Evolutionary conservation across 768 basidiomycete species (phyloP).

Genomic region (Serendipita indica): DNA sequence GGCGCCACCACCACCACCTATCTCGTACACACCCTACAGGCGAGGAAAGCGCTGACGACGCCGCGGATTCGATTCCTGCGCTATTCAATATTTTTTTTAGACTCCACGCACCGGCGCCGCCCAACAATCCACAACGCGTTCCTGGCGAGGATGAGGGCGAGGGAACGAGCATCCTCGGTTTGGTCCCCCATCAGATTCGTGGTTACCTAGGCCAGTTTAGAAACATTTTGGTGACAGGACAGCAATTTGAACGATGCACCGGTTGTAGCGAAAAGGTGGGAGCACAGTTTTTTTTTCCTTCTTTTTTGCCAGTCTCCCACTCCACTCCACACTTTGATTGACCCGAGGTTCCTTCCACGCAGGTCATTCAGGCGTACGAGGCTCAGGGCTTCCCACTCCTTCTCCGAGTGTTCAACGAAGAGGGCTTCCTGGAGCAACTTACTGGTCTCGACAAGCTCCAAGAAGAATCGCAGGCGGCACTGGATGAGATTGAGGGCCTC

Average conservation of each 20-base stretch:
- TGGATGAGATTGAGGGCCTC: constrained; percentile 54
- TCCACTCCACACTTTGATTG: too few relatives aligned
- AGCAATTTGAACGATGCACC: constrained; percentile 76
- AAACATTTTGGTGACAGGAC: constrained; percentile 69
- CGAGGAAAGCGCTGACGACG: neutral
- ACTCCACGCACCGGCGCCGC: constrained; percentile 56
- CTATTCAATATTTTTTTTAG: constrained; percentile 22
- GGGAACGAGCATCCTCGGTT: constrained; percentile 49
- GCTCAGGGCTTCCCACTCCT: constrained; percentile 68
- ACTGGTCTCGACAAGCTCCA: constrained; percentile 71
- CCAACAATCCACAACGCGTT: constrained; percentile 21
- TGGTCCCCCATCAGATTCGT: constrained; percentile 87
- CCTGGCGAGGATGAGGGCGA: constrained; percentile 11
- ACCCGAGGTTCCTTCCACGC: too few relatives aligned
- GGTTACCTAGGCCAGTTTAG: constrained; percentile 82
- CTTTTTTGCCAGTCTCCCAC: neutral
- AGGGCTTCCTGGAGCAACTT: constrained; percentile 52
- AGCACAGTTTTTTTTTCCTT: constrained; percentile 4
- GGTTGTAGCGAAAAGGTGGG: constrained; percentile 73
- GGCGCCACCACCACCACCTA: neutral
- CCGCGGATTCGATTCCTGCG: constrained; percentile 12
- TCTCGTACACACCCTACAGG: neutral
- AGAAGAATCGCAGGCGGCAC: constrained; percentile 51
- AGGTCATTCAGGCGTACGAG: constrained; percentile 77
- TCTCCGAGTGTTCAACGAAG: constrained; percentile 67